Evolutionary conservation across 371 early-diverging fungal species (phyloP), one percentile per base, ranked within the genome.

Genomic region (Phascolomyces articulosus): DNA sequence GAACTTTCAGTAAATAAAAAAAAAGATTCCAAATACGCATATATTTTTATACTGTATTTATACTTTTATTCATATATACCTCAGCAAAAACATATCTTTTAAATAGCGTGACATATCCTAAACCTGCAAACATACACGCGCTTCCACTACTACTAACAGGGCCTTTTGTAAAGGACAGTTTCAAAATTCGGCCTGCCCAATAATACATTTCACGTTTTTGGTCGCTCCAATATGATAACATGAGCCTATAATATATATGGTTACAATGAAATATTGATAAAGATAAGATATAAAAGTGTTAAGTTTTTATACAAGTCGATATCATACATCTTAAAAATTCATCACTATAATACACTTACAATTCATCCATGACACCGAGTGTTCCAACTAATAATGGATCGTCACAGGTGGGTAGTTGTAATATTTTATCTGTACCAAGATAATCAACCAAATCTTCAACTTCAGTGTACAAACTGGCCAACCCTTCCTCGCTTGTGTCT

Each of bases 181-280:
- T 68, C 8, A 77, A 69, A 0, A 73, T 58, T n/a, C 71, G 77
- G 23, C 65, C 58, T 2, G 77, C 72, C 63, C 73, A 62, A 34
- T 74, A 81, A 47, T 70, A 75, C 72, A 81, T 67, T 41, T 76
- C 72, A 0, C 57, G 58, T 23, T 74, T 74, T 9, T 71, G 72
- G 1, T 75, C 78, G 1, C 69, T 62, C 82, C 82, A 81, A 34
- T 81, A 81, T 7, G 75, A 69, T 11, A 61, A 58, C 0, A 73
- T 77, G 18, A 68, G 70, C 2, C 75, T 75, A n/a, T n/a, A n/a
- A n/a, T n/a, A n/a, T n/a, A n/a, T n/a, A n/a, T n/a, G n/a, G n/a
- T n/a, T n/a, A n/a, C n/a, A n/a, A n/a, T n/a, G n/a, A n/a, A n/a
- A n/a, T n/a, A n/a, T n/a, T n/a, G n/a, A n/a, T n/a, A n/a, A n/a